Percentiles rank a stretch among this genome's conserved stretches.
Conservation (phyloP, 805 yeast genomes). For the Jamesozyma lodderae region DNA sequence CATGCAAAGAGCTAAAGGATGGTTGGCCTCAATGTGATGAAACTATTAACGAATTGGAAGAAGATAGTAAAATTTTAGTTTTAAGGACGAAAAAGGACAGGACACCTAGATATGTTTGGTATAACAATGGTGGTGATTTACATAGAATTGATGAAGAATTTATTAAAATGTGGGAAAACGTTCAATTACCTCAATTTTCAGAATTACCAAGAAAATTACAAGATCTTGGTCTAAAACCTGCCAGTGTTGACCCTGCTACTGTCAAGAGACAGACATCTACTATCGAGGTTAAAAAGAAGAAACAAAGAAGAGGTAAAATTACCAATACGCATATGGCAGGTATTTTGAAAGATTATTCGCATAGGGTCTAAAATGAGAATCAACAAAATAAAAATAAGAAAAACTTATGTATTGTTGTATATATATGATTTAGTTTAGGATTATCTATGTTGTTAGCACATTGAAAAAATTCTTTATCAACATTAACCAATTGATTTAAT, state of each 20-base stretch:
- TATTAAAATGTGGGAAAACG: conserved; percentile 67
- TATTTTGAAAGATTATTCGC: conserved; percentile 72
- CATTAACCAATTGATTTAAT: background rate
- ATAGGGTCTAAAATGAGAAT: conserved; percentile 25
- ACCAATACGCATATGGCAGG: conserved; percentile 97
- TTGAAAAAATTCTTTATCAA: background rate
- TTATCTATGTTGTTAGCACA: too few relatives aligned
- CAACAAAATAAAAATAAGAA: background rate
- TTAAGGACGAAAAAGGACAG: conserved; percentile 88
- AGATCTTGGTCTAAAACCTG: conserved; percentile 87
- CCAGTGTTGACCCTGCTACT: conserved; percentile 96
- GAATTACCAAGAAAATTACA: conserved; percentile 71
- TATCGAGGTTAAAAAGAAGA: conserved; percentile 73
- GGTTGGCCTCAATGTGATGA: conserved; percentile 91
- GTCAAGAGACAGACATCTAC: conserved; percentile 52
- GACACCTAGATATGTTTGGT: conserved; percentile 89
- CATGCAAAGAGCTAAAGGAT: conserved; percentile 62
- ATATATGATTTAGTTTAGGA: background rate
- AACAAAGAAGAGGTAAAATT: conserved; percentile 85
- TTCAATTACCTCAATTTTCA: conserved; percentile 71
- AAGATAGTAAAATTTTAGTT: conserved; percentile 68
- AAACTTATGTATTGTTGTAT: background rate
- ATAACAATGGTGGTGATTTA: conserved; percentile 69
- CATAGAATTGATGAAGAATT: conserved; percentile 67
- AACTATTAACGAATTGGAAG: conserved; percentile 71